Base-by-base conservation (phyloP, 371 early-diverging fungal genomes). In the Rhizopus microsporus region DNA sequence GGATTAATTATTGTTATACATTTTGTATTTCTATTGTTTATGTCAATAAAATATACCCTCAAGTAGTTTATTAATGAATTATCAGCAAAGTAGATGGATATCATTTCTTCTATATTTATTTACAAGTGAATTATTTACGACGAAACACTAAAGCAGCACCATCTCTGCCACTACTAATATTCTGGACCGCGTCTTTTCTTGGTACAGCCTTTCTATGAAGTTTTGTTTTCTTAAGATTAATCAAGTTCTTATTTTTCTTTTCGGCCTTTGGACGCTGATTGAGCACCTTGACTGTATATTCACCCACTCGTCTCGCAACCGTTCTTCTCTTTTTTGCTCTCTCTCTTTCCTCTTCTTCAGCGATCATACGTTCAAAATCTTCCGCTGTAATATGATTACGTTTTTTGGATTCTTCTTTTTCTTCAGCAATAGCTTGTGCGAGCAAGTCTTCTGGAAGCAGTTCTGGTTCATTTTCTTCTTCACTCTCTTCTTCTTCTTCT, bases 211-310 rank as follows among this genome's bases (percentile, higher is more conserved):
- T 50, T 34, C 74, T 51, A 16, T 70, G 54, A 15, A 78, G 32
- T 35, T 65, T 63, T 7, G 34, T 39, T 8, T 72, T 57, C 60
- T 64, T 63, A 29, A 74, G 70, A 30, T 53, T 61, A 9, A 60
- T 37, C 12, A 79, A 61, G 9, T 43, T 40, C 46, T 51, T 58
- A 23, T 74, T 65, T 1, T 61, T 58, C 12, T 62, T 68, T 43
- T 69, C 64, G 23, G 72, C 57, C 17, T 64, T 63, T n/a, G 80
- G 75, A 6, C 75, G 71, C 8, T 77, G 57, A 56, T 68, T 73
- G 12, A 80, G 46, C 3, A 80, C 77, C 44, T 71, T 73, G 48
- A 80, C 77, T n/a, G 77, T 74, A 54, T 77, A 80, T 62, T 77
- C 77, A 31, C 80, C 80, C 5, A 75, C 74, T 40, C 32, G 50